Evolutionary conservation across 257 asterid genomes (phyloP).

Genomic region (Fraxinus americana): DNA sequence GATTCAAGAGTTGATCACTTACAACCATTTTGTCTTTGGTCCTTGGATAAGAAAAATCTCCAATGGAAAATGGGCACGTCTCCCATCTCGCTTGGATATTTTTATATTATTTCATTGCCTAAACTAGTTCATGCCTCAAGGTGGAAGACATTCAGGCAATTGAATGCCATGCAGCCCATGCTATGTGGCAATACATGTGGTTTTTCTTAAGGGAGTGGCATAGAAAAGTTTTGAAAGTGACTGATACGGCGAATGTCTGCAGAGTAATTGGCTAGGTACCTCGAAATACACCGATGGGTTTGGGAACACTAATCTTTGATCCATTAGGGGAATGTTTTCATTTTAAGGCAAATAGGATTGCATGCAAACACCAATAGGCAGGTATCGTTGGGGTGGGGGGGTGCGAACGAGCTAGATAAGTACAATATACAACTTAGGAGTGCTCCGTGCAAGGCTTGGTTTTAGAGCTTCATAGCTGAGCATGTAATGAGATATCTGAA

Average conservation of each 20-base stretch:
- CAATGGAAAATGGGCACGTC: background rate
- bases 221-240: background rate
- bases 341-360: background rate
- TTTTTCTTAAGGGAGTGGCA: background rate
- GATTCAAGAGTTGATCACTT: background rate
- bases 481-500: background rate
- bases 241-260: background rate
- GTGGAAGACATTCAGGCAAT: background rate
- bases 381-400: background rate
- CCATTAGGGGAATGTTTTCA: background rate
- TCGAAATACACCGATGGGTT: background rate
- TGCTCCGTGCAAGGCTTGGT: constrained; percentile 2
- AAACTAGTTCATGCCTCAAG: background rate
- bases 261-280: background rate
- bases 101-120: background rate
- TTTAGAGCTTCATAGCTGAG: background rate
- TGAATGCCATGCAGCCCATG: background rate
- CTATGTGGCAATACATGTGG: background rate
- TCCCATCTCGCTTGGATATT: background rate
- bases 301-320: background rate
- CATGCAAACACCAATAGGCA: background rate
- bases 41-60: background rate
- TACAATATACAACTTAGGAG: background rate
- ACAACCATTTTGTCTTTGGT: background rate
- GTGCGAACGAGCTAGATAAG: background rate